Percentiles rank a stretch among this genome's conserved stretches.
Conservation (phyloP, 139 green algal genomes). For the Picochlorum sp. region DNA sequence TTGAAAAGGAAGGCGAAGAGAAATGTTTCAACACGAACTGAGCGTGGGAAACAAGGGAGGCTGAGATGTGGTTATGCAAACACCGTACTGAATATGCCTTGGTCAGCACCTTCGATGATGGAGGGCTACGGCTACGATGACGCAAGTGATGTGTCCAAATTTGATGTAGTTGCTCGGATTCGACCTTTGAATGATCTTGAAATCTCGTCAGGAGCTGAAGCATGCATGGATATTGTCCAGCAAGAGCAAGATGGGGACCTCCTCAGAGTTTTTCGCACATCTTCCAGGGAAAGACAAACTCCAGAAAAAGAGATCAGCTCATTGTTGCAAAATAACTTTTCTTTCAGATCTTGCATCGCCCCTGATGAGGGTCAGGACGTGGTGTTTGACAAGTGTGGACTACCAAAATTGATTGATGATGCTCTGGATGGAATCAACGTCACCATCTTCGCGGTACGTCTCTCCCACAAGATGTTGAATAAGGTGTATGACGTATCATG, state of each 20-base stretch:
- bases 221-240: background rate
- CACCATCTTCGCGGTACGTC: conserved; percentile 40
- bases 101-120: background rate
- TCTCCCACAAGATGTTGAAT: background rate
- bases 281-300: background rate
- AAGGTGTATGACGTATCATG: too few relatives aligned
- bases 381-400: conserved; percentile 39
- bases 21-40: too few relatives aligned
- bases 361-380: conserved; percentile 32
- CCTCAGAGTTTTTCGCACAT: background rate
- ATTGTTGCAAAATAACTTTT: conserved; percentile 19
- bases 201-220: conserved; percentile 14
- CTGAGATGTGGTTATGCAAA: too few relatives aligned
- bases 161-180: conserved; percentile 39
- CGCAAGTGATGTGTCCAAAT: conserved; percentile 24
- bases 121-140: too few relatives aligned
- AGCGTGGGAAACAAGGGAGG: too few relatives aligned
- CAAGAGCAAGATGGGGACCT: background rate
- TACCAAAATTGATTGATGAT: conserved; percentile 71
- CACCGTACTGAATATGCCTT: background rate
- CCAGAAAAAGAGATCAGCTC: background rate
- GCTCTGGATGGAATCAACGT: conserved; percentile 74
- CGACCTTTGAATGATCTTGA: conserved; percentile 36
- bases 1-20: too few relatives aligned
- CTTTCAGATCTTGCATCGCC: conserved; percentile 36